Evolutionary conservation across 257 asterid species (phyloP).

Genomic region (Echites panduratus): DNA sequence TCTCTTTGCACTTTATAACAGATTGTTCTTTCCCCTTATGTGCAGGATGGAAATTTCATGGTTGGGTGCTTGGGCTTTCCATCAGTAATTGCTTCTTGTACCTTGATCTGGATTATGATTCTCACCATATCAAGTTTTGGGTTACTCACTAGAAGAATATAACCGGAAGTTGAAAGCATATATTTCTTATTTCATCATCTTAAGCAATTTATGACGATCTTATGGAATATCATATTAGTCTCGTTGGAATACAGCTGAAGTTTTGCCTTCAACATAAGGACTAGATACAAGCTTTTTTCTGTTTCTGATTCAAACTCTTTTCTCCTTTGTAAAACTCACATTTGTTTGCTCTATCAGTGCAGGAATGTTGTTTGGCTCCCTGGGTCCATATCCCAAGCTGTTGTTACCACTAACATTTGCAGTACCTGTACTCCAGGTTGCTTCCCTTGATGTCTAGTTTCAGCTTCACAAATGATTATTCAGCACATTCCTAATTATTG

Average conservation of each 20-base stretch:
- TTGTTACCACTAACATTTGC: slow-evolving; percentile 60
- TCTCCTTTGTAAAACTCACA: slow-evolving; percentile 8
- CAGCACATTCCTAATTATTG: background rate
- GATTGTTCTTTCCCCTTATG: slow-evolving; percentile 6
- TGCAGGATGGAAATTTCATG: slow-evolving; percentile 99
- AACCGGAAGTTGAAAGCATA: background rate
- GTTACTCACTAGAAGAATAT: background rate
- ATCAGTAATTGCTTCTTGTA: slow-evolving; percentile 48
- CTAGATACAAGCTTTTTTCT: background rate
- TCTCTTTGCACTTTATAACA: background rate
- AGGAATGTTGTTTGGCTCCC: slow-evolving; percentile 97
- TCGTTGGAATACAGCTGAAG: background rate
- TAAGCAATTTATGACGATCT: background rate
- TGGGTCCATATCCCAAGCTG: slow-evolving; percentile 76
- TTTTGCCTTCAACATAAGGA: background rate
- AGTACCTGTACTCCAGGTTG: slow-evolving; percentile 82
- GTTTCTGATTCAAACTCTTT: background rate
- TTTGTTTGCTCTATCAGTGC: slow-evolving; percentile 47
- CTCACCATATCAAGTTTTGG: background rate
- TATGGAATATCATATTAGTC: background rate
- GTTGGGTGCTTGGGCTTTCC: slow-evolving; percentile 98
- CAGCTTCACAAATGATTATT: background rate
- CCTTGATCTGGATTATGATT: background rate
- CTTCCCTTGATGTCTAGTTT: slow-evolving; percentile 2
- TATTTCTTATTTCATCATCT: background rate